Conservation (phyloP, 2,329 filamentous ascomycete species). For the Calonectria pauciramosa region DNA sequence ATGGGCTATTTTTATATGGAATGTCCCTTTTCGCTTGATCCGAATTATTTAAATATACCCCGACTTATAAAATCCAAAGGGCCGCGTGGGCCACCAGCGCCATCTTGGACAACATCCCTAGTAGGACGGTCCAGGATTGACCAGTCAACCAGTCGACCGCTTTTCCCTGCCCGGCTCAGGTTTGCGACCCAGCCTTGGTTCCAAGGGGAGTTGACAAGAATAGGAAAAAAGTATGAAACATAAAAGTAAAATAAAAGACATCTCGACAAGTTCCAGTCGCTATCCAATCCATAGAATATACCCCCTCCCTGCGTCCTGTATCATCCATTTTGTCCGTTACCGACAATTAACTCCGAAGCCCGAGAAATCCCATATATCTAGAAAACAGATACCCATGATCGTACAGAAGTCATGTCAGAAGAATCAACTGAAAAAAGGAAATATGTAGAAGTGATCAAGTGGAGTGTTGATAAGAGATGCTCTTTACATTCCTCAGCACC, state of each 20-base stretch:
- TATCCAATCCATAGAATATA: constrained; percentile 30
- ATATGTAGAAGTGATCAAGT: constrained; percentile 31
- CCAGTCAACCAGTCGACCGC: constrained; percentile 13
- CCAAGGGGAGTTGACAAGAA: constrained; percentile 1
- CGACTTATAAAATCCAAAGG: constrained; percentile 20
- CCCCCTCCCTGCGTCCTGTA: constrained; percentile 39
- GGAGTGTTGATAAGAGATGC: constrained; percentile 15
- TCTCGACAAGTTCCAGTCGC: constrained; percentile 30
- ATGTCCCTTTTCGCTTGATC: constrained; percentile 29
- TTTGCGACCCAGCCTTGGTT: neutral
- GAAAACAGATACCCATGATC: constrained; percentile 45
- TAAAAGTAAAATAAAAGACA: constrained; percentile 30
- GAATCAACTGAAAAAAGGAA: constrained; percentile 22
- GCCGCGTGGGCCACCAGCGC: constrained; percentile 7
- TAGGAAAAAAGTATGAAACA: constrained; percentile 14
- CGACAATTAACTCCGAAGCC: constrained; percentile 42
- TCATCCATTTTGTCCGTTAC: constrained; percentile 41
- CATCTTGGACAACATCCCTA: neutral
- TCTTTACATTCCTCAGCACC: constrained; percentile 36
- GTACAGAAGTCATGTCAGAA: constrained; percentile 43
- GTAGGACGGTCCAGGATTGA: neutral
- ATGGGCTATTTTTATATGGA: constrained; percentile 28
- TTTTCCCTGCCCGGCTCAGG: neutral
- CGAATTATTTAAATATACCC: constrained; percentile 31
- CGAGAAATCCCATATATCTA: constrained; percentile 39